Base-by-base conservation (phyloP, 805 yeast genomes). In the Metschnikowia chrysomelidarum region DNA sequence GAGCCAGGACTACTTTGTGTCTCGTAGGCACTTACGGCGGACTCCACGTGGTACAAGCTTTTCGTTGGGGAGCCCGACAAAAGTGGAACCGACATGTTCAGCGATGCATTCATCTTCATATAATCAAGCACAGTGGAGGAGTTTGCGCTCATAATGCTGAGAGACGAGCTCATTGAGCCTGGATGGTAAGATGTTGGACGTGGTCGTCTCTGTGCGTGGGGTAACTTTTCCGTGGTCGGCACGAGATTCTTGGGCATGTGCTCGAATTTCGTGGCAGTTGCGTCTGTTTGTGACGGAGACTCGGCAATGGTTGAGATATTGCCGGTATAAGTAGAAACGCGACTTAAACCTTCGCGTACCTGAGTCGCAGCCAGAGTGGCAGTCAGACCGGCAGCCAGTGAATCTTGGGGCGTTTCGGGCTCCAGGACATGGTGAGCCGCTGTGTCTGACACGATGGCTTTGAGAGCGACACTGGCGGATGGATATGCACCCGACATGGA, bases 161-260 rank as follows among this genome's bases (percentile, higher is more conserved):
- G 42, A 16, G 62, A 42, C 3, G 67, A 57, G 4, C 66, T 45
- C 62, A 64, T 55, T 10, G 76, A 66, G 2, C 81, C 72, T 12
- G 95, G 94, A 53, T 85, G 89, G 52, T 82, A 85, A 7, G 93
- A 83, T 0, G 91, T 84, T 26, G 95, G 94, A 56, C 95, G 74
- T 38, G 87, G 89, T 51, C 76, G 80, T 56, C 77, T 73, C 31
- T 52, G 53, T 8, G 69, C 51, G 19, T 71, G 74, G 7, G 75
- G 73, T 33, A 71, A 58, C 50, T 65, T 60, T 20, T 56, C 62
- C 17, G 50, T 40, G 4, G 48, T 32, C 2, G 53, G 34, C 16
- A 42, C 40, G n/a, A 24, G 30, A 26, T 27, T 28, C 30, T 32
- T 19, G 33, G 35, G 34, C 19, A 46, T 27, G 30, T 43, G 24